A percentile compares a stretch with the other conserved stretches of the same genome.
phyloP scores from a whole-genome alignment of 352 stramenopile genomes.

The Globisporangium heterothallicum region DNA sequence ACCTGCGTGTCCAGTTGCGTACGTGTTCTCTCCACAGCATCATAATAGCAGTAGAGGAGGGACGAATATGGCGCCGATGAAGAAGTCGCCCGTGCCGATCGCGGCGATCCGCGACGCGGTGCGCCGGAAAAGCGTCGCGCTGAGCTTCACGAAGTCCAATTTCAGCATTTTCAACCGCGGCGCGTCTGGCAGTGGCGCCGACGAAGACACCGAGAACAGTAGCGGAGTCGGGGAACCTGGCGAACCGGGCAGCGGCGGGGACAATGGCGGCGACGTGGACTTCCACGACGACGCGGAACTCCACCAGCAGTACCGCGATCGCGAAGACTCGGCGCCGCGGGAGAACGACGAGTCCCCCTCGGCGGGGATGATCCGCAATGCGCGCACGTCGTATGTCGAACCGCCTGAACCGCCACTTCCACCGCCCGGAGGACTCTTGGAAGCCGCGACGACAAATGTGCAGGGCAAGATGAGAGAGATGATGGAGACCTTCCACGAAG shows the following conservation, averaged over 20 bases:
- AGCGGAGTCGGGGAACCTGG: background rate
- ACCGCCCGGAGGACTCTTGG: conserved; percentile 46
- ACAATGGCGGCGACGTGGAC: conserved; percentile 15
- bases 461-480: conserved; percentile 67
- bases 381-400: conserved; percentile 45
- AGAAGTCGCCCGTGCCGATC: conserved; percentile 44
- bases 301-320: conserved; percentile 33
- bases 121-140: conserved; percentile 51
- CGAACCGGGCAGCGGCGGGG: conserved; percentile 4
- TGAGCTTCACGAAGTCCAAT: conserved; percentile 53
- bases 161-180: conserved; percentile 49
- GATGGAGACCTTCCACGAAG: conserved; percentile 53
- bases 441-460: conserved; percentile 65
- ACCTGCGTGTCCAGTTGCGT: too few relatives aligned
- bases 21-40: too few relatives aligned
- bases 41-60: too few relatives aligned
- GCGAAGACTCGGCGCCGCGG: conserved; percentile 29
- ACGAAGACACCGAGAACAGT: conserved; percentile 22
- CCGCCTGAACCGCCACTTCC: conserved; percentile 47
- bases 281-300: conserved; percentile 34
- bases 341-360: conserved; percentile 6
- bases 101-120: conserved; percentile 58
- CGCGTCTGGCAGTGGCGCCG: conserved; percentile 29
- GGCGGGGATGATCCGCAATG: conserved; percentile 14
- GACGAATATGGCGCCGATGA: conserved; percentile 18